Conservation (phyloP, 805 yeast genomes). For the Torulaspora franciscae region DNA sequence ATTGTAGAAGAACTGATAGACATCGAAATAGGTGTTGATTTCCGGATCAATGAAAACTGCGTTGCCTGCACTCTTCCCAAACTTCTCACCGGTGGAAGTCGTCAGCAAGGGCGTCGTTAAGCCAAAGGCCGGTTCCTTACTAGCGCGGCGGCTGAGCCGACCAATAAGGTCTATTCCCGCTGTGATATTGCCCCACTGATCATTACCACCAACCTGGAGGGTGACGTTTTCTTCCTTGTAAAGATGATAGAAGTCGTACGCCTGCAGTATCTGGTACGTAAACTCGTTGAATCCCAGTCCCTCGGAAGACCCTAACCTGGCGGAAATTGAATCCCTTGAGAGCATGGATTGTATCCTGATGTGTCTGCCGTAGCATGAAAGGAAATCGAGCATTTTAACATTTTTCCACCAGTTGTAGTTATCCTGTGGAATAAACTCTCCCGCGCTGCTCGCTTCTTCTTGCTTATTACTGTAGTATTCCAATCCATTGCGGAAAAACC, state of each 20-base stretch:
- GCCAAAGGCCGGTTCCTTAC: constrained; percentile 50
- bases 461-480: constrained; percentile 49
- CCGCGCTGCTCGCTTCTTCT: constrained; percentile 33
- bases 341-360: constrained; percentile 85
- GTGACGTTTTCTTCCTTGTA: constrained; percentile 53
- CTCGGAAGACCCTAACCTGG: constrained; percentile 57
- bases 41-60: constrained; percentile 79
- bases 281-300: constrained; percentile 95
- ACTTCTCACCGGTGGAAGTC: constrained; percentile 84
- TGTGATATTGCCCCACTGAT: constrained; percentile 97
- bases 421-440: constrained; percentile 47
- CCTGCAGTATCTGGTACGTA: constrained; percentile 87
- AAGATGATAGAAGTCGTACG: constrained; percentile 86
- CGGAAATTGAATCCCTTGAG: constrained; percentile 79
- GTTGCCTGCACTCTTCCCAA: constrained; percentile 96
- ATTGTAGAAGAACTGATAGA: constrained; percentile 82
- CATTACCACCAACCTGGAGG: constrained; percentile 91
- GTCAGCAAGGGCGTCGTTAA: constrained; percentile 86
- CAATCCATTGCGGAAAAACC: constrained; percentile 58
- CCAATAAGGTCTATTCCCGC: constrained; percentile 89
- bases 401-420: constrained; percentile 85
- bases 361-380: constrained; percentile 68
- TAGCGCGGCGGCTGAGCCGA: constrained; percentile 41
- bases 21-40: constrained; percentile 72
- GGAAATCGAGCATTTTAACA: constrained; percentile 68